Conservation (phyloP, 129 eudicot genomes). For the Centaurea solstitialis region DNA sequence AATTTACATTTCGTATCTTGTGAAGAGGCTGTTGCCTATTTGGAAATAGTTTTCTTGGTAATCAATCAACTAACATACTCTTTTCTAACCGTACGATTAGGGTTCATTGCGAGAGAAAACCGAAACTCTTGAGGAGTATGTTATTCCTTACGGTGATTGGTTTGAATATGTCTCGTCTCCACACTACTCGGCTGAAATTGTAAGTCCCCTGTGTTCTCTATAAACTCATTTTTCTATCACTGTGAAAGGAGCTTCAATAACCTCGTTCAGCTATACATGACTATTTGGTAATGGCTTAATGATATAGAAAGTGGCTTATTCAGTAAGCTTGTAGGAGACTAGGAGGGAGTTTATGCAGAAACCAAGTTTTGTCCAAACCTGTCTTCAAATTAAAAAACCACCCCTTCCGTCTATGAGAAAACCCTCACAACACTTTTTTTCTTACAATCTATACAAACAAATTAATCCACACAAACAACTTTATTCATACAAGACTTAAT, state of each 20-base stretch:
- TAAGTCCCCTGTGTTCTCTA: conserved; percentile 12
- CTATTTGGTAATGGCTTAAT: too few species aligned
- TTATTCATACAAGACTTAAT: too few species aligned
- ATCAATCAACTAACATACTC: neutral
- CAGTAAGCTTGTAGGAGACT: too few species aligned
- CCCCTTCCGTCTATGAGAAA: too few species aligned
- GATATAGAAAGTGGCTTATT: too few species aligned
- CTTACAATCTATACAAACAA: too few species aligned
- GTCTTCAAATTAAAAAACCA: too few species aligned
- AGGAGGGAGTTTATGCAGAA: too few species aligned
- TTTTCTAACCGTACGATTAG: conserved; percentile 36
- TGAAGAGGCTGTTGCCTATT: neutral
- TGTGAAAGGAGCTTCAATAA: conserved; percentile 5
- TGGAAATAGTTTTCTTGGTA: neutral
- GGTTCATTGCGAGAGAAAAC: conserved; percentile 67
- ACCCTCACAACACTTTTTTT: too few species aligned
- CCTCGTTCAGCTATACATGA: neutral
- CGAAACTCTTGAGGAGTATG: conserved; percentile 55
- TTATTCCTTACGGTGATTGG: conserved; percentile 88
- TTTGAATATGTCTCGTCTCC: conserved; percentile 83
- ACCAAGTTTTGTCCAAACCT: too few species aligned
- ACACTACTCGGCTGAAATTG: conserved; percentile 89
- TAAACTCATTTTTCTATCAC: neutral
- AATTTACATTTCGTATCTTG: neutral
- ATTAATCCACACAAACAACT: too few species aligned